Percentiles rank a stretch among this genome's conserved stretches.
Conservation (phyloP, 306 rosid genomes). For the Vicia villosa region DNA sequence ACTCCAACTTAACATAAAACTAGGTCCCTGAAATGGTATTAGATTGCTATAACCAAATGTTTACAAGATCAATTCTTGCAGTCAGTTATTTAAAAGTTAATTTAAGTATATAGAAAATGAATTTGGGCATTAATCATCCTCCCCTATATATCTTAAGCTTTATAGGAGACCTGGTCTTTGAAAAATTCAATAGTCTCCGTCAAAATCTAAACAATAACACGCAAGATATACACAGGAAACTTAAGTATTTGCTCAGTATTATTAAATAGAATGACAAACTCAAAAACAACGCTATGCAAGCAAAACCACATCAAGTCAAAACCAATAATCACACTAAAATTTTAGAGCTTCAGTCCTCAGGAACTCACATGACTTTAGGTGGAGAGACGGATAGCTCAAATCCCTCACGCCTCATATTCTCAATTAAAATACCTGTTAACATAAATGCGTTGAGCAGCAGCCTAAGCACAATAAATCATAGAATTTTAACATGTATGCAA, state of each 20-base stretch:
- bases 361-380: conserved; percentile 96
- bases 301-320: conserved; percentile 22
- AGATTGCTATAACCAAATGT: conserved; percentile 1
- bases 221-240: conserved; percentile 21
- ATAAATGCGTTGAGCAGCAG: conserved; percentile 31
- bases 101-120: conserved; percentile 9
- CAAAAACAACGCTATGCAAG: conserved; percentile 18
- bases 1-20: conserved; percentile 7
- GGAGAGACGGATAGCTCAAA: conserved; percentile 95
- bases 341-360: conserved; percentile 24
- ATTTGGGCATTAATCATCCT: not conserved
- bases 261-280: conserved; percentile 23
- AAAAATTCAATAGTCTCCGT: conserved; percentile 11
- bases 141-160: conserved; percentile 6
- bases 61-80: not conserved
- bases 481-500: conserved; percentile 8
- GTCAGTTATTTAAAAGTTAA: not conserved
- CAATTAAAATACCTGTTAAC: conserved; percentile 87
- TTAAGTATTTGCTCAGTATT: conserved; percentile 22
- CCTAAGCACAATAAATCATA: conserved; percentile 24
- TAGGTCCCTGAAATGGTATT: conserved; percentile 11
- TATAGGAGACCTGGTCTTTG: not conserved
- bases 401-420: conserved; percentile 99
- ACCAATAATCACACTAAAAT: conserved; percentile 14
- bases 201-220: conserved; percentile 31